Base-by-base conservation (phyloP, 805 yeast genomes). In the Candida bentonensis region DNA sequence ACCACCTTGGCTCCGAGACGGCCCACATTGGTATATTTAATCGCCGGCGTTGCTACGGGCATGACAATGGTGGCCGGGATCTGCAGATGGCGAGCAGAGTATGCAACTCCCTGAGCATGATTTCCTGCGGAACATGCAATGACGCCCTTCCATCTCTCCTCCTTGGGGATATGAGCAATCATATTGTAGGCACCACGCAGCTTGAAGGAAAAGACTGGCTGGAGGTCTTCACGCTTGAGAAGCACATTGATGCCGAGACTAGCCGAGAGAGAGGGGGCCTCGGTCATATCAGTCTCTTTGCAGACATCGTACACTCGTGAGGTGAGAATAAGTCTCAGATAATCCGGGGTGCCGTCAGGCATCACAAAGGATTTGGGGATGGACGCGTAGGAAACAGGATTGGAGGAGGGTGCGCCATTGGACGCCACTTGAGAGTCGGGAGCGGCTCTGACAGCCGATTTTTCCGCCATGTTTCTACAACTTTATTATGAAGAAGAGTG, bases 21-120 rank as follows among this genome's bases (percentile, higher is more conserved):
- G 11, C 89, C 74, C 22, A 94, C 99, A 55, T 87, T 92, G 56
- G 82, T 78, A 62, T 78, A 92, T 63, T 92, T 92, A 66, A 92
- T 94, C 13, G 89, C 78, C 2, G 99, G 98, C 0, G 98, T 92
- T 2, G 94, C 89, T 2, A 85, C 79, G 2, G 99, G 99, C 99
- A 92, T 92, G 40, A 92, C 97, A 44, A 92, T 92, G 3, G 96
- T 89, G 3, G 97, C 89, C 2, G 95, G 92, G 44, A 92, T 86
- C 22, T 80, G 81, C 57, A 92, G 68, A 47, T 80, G 76, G 48
- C 76, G 78, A 3, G 97, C 95, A 21, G 95, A 82, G 60, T 65
- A 89, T 0, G 98, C 98, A 13, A 92, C 97, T 52, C 99, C 99
- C 61, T 92, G 99, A 1, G 99, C 99, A 56, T 92, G 99, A 63